Conservation (phyloP, 495 filamentous ascomycete genomes). For the Lentithecium fluviatile region DNA sequence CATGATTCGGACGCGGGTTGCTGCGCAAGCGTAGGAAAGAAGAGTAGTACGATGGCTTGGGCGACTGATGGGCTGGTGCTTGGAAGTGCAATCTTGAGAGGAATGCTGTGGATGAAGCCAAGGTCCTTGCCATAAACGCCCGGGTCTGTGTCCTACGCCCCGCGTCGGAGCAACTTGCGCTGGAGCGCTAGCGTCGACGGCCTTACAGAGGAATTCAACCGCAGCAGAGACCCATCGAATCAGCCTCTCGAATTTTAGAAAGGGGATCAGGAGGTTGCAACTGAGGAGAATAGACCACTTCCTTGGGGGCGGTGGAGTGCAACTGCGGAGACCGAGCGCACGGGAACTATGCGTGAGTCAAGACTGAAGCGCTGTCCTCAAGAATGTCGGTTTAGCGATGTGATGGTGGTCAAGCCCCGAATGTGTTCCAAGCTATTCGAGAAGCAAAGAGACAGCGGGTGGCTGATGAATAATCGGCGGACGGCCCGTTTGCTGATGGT, state of each 20-base stretch:
- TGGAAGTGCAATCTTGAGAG: no score
- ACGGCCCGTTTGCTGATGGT: neutral
- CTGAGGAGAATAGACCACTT: neutral
- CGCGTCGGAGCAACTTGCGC: neutral
- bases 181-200: neutral
- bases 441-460: neutral
- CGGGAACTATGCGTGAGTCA: neutral
- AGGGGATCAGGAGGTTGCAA: neutral
- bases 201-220: neutral
- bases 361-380: neutral
- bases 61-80: no score
- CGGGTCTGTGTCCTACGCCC: neutral
- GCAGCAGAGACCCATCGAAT: neutral
- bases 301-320: neutral
- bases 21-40: no score
- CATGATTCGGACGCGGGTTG: no score
- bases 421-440: neutral
- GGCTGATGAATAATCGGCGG: conserved; percentile 1
- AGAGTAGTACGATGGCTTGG: no score
- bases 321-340: neutral
- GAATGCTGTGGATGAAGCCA: neutral
- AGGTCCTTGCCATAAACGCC: neutral
- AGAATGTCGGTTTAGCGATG: neutral
- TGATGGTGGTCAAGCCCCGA: neutral
- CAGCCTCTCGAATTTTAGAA: no score